phyloP scores from a whole-genome alignment of 139 green algal genomes.

The Chlamydomonas sp. region DNA sequence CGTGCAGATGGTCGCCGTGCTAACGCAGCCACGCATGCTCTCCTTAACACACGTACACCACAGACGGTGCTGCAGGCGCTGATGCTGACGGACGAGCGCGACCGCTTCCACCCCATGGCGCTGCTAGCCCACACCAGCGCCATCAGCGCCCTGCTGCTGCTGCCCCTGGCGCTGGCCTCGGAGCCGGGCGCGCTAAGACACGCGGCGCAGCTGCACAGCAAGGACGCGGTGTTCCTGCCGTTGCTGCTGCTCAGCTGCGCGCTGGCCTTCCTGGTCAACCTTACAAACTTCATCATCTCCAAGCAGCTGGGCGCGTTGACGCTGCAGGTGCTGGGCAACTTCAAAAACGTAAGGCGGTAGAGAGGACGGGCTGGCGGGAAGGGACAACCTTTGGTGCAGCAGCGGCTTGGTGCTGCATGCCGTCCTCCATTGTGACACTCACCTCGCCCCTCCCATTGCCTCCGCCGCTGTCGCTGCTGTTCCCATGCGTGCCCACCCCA shows the following conservation, averaged over 20 bases:
- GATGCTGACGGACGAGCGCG: conserved; percentile 55
- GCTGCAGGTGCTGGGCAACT: conserved; percentile 94
- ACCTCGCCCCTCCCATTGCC: too few species aligned
- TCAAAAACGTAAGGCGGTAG: conserved; percentile 65
- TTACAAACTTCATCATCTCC: conserved; percentile 86
- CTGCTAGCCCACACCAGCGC: conserved; percentile 65
- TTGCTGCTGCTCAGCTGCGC: conserved; percentile 79
- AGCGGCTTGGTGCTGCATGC: too few species aligned
- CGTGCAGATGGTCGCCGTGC: too few species aligned
- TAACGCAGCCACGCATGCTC: too few species aligned
- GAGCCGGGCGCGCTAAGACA: neutral
- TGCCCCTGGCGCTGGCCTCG: neutral
- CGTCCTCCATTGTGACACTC: too few species aligned
- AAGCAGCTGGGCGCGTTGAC: conserved; percentile 91
- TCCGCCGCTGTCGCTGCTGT: neutral
- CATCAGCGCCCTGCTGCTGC: conserved; percentile 27
- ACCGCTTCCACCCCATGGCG: conserved; percentile 88
- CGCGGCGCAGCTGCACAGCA: conserved; percentile 6
- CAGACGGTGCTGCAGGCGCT: conserved; percentile 21
- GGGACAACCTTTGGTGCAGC: too few species aligned
- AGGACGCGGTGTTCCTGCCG: conserved; percentile 63
- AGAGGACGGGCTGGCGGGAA: conserved; percentile 31
- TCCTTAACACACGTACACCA: too few species aligned
- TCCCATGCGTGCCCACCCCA: neutral
- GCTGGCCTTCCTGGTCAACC: conserved; percentile 91